phyloP scores from a whole-genome alignment of 257 asterid species.

The Penstemon eatonii region DNA sequence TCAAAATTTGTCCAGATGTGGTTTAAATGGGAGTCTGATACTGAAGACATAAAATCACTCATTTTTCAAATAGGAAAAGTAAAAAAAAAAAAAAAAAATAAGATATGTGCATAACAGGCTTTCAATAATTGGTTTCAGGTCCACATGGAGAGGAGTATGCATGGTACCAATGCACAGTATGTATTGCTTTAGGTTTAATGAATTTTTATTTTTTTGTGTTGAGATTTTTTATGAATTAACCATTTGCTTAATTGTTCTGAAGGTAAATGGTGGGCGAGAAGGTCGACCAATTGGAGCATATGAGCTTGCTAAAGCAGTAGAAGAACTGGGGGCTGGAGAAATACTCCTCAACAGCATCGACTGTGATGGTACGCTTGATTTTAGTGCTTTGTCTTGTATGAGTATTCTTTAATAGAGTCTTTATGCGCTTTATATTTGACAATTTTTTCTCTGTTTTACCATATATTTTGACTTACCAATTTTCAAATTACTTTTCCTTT shows the following conservation, averaged over 20 bases:
- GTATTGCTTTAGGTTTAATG: slow-evolving; percentile 26
- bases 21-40: neutral
- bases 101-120: slow-evolving; percentile 17
- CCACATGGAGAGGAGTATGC: slow-evolving; percentile 80
- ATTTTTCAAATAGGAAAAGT: neutral
- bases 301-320: slow-evolving; percentile 96
- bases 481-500: neutral
- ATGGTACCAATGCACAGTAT: slow-evolving; percentile 91
- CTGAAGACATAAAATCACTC: neutral
- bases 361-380: slow-evolving; percentile 71
- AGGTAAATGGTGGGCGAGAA: slow-evolving; percentile 97
- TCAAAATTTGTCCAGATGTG: slow-evolving; percentile 1
- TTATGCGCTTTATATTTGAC: slow-evolving; percentile 9
- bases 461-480: neutral
- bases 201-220: neutral
- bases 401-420: neutral
- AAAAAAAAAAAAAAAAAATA: neutral
- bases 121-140: slow-evolving; percentile 49
- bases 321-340: slow-evolving; percentile 98
- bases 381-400: slow-evolving; percentile 6
- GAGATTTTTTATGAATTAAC: slow-evolving; percentile 14
- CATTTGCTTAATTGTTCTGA: slow-evolving; percentile 21
- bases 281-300: slow-evolving; percentile 95
- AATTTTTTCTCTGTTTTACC: neutral
- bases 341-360: slow-evolving; percentile 92